phyloP scores from a whole-genome alignment of 495 filamentous ascomycete species.

The Gamarada debralockiae region DNA sequence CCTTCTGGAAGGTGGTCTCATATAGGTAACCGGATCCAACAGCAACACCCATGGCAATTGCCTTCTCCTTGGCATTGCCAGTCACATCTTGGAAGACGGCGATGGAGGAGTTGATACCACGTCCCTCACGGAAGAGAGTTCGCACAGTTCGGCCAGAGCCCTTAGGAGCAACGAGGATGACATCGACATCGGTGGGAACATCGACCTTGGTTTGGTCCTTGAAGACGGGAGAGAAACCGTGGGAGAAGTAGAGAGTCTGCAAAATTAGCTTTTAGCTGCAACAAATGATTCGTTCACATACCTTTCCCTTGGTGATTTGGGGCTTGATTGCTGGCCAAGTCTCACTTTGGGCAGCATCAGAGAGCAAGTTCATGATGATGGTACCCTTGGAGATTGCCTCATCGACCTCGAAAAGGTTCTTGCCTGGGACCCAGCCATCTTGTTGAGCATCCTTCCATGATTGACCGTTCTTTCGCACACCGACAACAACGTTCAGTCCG shows the following conservation, averaged over 20 bases:
- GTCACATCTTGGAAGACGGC: conserved; percentile 99
- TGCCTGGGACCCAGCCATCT: conserved; percentile 97
- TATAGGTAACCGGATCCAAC: conserved; percentile 97
- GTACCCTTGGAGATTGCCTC: conserved; percentile 92
- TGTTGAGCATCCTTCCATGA: conserved; percentile 97
- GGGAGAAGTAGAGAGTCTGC: conserved; percentile 98
- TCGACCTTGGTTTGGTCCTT: conserved; percentile 99
- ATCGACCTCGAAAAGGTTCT: conserved; percentile 96
- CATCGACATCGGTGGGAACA: conserved; percentile 89
- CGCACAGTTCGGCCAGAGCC: conserved; percentile 98
- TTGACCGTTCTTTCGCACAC: conserved; percentile 95
- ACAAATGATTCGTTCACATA: conserved; percentile 29
- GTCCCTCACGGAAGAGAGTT: conserved; percentile 94
- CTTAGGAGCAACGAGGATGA: conserved; percentile 99
- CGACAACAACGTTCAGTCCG: conserved; percentile 96
- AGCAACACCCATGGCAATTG: conserved; percentile 92
- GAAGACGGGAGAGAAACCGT: conserved; percentile 99
- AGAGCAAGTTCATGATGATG: conserved; percentile 98
- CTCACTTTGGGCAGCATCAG: conserved; percentile 94
- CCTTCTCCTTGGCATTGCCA: conserved; percentile 97
- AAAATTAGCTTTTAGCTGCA: conserved; percentile 17
- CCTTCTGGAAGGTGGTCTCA: conserved; percentile 99
- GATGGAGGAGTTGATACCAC: conserved; percentile 98
- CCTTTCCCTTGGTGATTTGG: conserved; percentile 96
- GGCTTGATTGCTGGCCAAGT: conserved; percentile 99